Base-by-base conservation (phyloP, 1,284 basidiomycete species). In the Termitomyces sp. region DNA sequence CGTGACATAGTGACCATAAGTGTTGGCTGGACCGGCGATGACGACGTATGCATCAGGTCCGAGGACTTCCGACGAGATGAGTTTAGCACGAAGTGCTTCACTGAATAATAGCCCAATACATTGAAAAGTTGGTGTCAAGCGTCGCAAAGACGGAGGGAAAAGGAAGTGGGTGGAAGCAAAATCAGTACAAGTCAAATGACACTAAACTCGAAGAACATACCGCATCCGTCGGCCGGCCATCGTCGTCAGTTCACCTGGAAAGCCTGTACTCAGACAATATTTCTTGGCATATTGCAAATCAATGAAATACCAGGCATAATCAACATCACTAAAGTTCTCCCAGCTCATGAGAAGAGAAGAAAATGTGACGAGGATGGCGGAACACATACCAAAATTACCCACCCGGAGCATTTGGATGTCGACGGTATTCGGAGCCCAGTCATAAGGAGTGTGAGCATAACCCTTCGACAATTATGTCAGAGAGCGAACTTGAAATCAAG, bases 351-450 rank as follows among this genome's bases (percentile, higher is more conserved):
- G 3, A 6, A 34, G 28, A 41, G 21, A 39, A 52, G 43, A 21
- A 30, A 39, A 12, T n/a, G n/a, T n/a, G n/a, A 9, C 34, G 39
- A 42, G 41, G 24, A 46, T 39, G 39, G 31, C 17, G 33, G 42
- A 47, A 50, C n/a, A 67, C 70, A 52, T 52, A 76, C 74, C 75
- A 53, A 92, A 76, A 60, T 88, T 84, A 26, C 90, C 90, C n/a
- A 88, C 78, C 34, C 87, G 84, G 51, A 92, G 72, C 72, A 92
- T 86, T 71, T 91, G 90, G 42, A 90, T 78, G 66, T 90, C 83
- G 44, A 92, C 88, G 0, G 82, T 86, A 62, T 76, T 79, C 0
- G 88, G 85, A 2, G 86, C 79, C 90, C 90, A 92, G 55, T 82
- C 76, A 67, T 92, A 92, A 9, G 90, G 90, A 10, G 64, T 62